Base-by-base conservation (phyloP, 2,329 filamentous ascomycete genomes). In the Talaromyces sp. region DNA sequence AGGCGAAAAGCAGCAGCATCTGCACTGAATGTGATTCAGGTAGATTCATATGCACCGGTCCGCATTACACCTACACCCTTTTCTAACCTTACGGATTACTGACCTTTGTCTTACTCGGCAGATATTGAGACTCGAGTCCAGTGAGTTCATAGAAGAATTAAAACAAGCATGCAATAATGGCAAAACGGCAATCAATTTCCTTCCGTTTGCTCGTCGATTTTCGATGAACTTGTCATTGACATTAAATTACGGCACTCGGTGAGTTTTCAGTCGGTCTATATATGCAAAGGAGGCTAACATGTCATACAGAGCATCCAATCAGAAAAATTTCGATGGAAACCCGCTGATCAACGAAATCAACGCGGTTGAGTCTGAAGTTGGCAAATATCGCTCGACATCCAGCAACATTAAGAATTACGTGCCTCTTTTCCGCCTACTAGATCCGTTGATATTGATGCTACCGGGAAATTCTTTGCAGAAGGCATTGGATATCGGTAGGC, bases 401-500 rank as follows among this genome's bases (percentile, higher is more conserved):
- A 60, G 59, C 23, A 64, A 65, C 44, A 42, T 63, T 27, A 56
- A 51, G 3, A 62, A 66, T 57, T 66, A 66, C 30, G 61, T 66
- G 34, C 65, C 65, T 3, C 40, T 66, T 8, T 52, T 65, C 18
- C 63, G 65, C 10, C 12, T 63, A 7, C 30, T 63, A 7, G 61
- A 63, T 12, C 59, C 61, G 4, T 16, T 63, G 8, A 30, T 63
- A 40, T 28, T 40, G 8, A n/a, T 31, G n/a, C 54, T 63, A 16
- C 53, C 61, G 5, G 50, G 54, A 6, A 65, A 65, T 44, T 59
- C 55, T 7, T 28, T 55, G 18, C 61, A 59, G 33, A 61, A 57
- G 18, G 59, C 59, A 12, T 27, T 57, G 23, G 59, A 61, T 27
- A 58, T 66, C 28, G 61, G 59, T 18, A 31, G 50, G 30, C 58